These are phyloP conservation scores for Sporothrix pseudoabietina DNA, from an alignment of 2,329 filamentous ascomycete genomes.

Conservation along the genomic window DNA sequence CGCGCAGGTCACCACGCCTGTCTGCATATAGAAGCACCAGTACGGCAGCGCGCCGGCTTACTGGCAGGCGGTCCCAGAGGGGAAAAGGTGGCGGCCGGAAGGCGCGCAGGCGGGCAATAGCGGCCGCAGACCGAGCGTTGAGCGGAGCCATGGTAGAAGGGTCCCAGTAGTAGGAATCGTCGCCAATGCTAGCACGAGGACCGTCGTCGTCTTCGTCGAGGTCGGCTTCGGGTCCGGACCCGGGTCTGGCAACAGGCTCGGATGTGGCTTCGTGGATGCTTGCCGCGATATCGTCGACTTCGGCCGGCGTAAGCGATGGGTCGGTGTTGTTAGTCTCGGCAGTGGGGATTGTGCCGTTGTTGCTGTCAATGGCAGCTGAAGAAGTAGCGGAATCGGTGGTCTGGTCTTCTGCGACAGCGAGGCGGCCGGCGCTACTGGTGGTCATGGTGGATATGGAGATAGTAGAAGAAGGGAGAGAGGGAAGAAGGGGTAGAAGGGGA, in stretches of 20 bases:
- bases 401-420: constrained; percentile 23
- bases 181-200: constrained; percentile 24
- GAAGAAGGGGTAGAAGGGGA: not conserved
- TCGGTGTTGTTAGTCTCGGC: not conserved
- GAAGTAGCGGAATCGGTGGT: not conserved
- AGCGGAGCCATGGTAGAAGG: constrained; percentile 59
- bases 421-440: constrained; percentile 17
- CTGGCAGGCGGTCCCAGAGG: constrained; percentile 62
- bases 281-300: constrained; percentile 26
- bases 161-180: constrained; percentile 59
- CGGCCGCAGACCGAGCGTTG: constrained; percentile 57
- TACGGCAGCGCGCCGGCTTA: constrained; percentile 77
- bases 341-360: not conserved
- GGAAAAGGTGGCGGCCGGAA: constrained; percentile 64
- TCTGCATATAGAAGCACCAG: constrained; percentile 88
- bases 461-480: not conserved
- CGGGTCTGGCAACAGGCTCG: not conserved
- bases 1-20: constrained; percentile 72
- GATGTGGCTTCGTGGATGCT: constrained; percentile 23
- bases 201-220: constrained; percentile 26
- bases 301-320: not conserved
- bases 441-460: constrained; percentile 15
- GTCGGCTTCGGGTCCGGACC: constrained; percentile 13
- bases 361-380: not conserved
- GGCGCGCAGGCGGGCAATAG: constrained; percentile 61